Evolutionary conservation across 768 basidiomycete species (phyloP).

Genomic region (Leccinum uliginosum): DNA sequence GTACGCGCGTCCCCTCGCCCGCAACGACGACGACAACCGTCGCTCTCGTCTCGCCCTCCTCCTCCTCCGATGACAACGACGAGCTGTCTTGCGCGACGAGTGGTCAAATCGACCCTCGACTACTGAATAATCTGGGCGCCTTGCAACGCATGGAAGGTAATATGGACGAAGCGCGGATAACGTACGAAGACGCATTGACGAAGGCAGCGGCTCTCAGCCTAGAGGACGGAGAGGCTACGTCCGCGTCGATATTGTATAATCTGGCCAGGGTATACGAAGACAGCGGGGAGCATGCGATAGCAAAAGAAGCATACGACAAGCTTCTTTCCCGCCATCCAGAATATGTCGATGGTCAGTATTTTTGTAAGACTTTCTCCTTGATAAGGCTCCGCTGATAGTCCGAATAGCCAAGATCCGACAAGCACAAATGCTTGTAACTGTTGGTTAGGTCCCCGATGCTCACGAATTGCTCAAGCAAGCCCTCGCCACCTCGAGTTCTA

Average conservation of each 20-base stretch:
- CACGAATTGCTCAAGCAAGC: conserved; percentile 89
- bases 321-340: conserved; percentile 89
- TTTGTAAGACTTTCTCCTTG: background rate
- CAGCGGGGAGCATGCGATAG: conserved; percentile 62
- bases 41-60: too few relatives aligned
- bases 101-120: conserved; percentile 54
- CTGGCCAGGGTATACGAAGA: conserved; percentile 91
- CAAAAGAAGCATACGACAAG: conserved; percentile 84
- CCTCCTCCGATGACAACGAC: too few relatives aligned
- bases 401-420: conserved; percentile 85
- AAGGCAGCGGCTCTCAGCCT: conserved; percentile 43
- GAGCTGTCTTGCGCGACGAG: conserved; percentile 47
- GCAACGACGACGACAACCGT: too few relatives aligned
- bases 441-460: conserved; percentile 75
- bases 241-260: conserved; percentile 86
- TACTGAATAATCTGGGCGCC: conserved; percentile 79
- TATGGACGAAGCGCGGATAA: conserved; percentile 47
- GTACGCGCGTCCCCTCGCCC: too few relatives aligned
- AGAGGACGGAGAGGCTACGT: conserved; percentile 60
- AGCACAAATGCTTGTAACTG: conserved; percentile 68
- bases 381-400: conserved; percentile 6
- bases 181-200: conserved; percentile 75
- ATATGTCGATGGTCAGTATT: conserved; percentile 82
- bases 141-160: conserved; percentile 60
- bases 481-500: conserved; percentile 67